Percentiles rank a stretch among this genome's conserved stretches.
Evolutionary conservation across 352 stramenopile species (phyloP).

Genomic region (Globisporangium acanthophoron): DNA sequence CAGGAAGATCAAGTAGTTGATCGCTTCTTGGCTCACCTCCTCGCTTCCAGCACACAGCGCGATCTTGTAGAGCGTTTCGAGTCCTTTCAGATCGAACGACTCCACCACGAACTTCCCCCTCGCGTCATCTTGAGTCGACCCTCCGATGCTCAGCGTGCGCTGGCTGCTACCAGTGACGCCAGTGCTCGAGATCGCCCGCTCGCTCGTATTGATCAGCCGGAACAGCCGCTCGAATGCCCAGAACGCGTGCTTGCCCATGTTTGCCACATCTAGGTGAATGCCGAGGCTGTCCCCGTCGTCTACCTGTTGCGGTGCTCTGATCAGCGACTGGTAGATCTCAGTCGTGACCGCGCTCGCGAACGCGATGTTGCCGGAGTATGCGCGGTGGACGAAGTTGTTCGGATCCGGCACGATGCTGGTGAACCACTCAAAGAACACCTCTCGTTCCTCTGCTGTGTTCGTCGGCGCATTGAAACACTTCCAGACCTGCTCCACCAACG

Average conservation of each 20-base stretch:
- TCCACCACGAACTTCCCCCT: slow-evolving; percentile 43
- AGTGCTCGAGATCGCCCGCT: slow-evolving; percentile 31
- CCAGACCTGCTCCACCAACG: slow-evolving; percentile 58
- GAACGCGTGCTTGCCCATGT: slow-evolving; percentile 50
- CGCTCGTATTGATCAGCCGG: slow-evolving; percentile 55
- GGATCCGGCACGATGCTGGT: slow-evolving; percentile 55
- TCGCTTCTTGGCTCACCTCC: slow-evolving; percentile 41
- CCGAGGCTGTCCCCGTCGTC: neutral
- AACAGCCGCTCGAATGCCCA: slow-evolving; percentile 55
- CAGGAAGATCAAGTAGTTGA: slow-evolving; percentile 68
- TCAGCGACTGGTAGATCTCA: slow-evolving; percentile 48
- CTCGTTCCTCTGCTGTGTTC: slow-evolving; percentile 26
- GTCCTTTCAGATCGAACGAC: slow-evolving; percentile 50
- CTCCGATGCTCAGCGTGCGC: neutral
- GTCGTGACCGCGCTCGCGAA: slow-evolving; percentile 42
- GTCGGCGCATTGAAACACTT: slow-evolving; percentile 36
- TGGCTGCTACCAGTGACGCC: slow-evolving; percentile 6
- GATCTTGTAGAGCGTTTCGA: slow-evolving; percentile 55
- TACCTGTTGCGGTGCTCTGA: slow-evolving; percentile 13
- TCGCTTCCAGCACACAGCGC: slow-evolving; percentile 33
- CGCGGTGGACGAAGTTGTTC: slow-evolving; percentile 65
- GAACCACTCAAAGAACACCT: slow-evolving; percentile 80
- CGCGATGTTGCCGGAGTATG: slow-evolving; percentile 52
- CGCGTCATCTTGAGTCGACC: slow-evolving; percentile 11
- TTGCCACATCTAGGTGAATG: slow-evolving; percentile 44